phyloP scores from a whole-genome alignment of 1,284 basidiomycete genomes.

The Trametes sp. region DNA sequence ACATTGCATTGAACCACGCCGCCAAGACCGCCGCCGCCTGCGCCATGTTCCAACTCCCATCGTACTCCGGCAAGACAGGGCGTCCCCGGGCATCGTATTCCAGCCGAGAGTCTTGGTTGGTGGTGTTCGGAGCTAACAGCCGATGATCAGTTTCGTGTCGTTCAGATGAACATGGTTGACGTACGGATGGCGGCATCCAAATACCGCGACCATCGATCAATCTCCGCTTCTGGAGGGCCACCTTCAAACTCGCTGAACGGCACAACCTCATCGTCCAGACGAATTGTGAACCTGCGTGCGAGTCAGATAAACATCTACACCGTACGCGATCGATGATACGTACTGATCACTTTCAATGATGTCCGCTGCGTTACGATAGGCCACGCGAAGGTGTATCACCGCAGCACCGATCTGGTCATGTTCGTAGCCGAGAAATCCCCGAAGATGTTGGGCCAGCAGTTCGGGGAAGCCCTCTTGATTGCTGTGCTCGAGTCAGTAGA shows the following conservation, averaged over 20 bases:
- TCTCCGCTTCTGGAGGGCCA: not conserved
- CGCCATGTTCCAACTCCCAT: not conserved
- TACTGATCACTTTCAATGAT: not conserved
- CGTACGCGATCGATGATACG: not conserved
- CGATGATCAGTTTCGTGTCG: not conserved
- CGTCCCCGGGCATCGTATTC: not conserved
- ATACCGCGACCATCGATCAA: not conserved
- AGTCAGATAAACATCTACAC: not conserved
- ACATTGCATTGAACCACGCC: not conserved
- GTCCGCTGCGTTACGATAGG: not conserved
- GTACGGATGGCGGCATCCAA: not conserved
- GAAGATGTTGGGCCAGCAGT: not conserved
- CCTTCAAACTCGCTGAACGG: not conserved
- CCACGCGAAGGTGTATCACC: not conserved
- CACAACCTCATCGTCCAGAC: not conserved
- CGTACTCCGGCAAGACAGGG: not conserved
- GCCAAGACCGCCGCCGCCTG: not conserved
- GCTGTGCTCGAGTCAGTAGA: not conserved
- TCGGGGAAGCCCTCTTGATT: not conserved
- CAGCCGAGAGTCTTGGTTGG: not conserved
- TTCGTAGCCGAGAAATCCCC: not conserved
- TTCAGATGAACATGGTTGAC: not conserved
- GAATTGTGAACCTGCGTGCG: not conserved
- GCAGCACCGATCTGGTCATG: not conserved
- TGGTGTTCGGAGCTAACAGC: not conserved